Base-by-base conservation (phyloP, 2,329 filamentous ascomycete species). In the Fusarium chlamydosporum region DNA sequence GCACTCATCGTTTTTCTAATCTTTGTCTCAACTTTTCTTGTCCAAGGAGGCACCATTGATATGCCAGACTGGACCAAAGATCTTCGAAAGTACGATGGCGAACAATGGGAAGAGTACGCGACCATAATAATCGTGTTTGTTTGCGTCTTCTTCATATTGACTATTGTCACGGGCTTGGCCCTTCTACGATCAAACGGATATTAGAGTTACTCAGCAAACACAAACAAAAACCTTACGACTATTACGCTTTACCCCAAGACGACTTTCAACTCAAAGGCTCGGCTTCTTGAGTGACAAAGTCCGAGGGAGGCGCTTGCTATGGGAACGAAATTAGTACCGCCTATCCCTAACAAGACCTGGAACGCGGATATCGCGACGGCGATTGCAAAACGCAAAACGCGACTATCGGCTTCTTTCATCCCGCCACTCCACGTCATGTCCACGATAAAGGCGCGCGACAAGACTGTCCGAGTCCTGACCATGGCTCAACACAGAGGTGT, bases 1-100 rank as follows among this genome's bases (percentile, higher is more conserved):
- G 51, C 54, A 4, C n/a, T 45, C 10, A 43, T 68, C 6, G 40
- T 68, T 7, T 41, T 68, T 13, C 16, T 27, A 0, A 52, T 68
- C n/a, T 68, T 68, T 9, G 23, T 35, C 23, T 18, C 57, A 4
- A 47, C 53, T 11, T 60, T 26, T 7, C 34, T 68, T 7, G 65
- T 68, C 1, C 59, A 65, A 9, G 43, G 31, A 11, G 18, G 37
- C 2, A n/a, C 48, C 7, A 56, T 68, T 13, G 6, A 35, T 5
- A 54, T 68, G 53, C 64, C 64, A 11, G 43, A 54, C 3, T 68
- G 64, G 65, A 68, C 64, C 5, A 68, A 65, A 37, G 65, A 68
- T 16, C 43, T 67, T 3, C 59, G 59, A 16, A 34, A 68, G 20
- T 68, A 65, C 16, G 48, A 64, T 2, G 59, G 41, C 6, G 48